Evolutionary conservation across 106 monocot genomes (phyloP), one percentile per base, ranked within the genome.

Genomic region (Apostasia shenzhenica): DNA sequence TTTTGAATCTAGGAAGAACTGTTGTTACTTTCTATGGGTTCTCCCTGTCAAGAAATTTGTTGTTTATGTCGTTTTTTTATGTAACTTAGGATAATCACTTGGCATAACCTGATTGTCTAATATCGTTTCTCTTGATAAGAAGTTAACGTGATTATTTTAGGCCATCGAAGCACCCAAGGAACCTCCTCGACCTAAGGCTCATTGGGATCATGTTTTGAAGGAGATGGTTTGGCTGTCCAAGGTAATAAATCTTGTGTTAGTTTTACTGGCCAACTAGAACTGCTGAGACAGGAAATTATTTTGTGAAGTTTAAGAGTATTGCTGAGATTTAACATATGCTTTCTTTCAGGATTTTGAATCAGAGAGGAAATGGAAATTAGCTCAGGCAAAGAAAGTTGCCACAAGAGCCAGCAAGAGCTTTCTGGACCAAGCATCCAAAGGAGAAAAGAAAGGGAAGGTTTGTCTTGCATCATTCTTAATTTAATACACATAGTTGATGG

Each of bases 171-270:
- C 71, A 54, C 72, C 92, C 7, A 92, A 58, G 54, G 97, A 97
- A 73, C 97, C 97, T 54, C 86, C 81, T 75, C 77, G 99, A 63
- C 81, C 87, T 12, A 99, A 90, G 51, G 61, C 85, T 66, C 99
- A 99, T 67, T 93, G 99, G 99, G 99, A 99, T 84, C 90, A 93
- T 82, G 93, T 99, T 66, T 66, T 99, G 44, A 93, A 90, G 67
- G 99, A 99, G 74, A 99, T 99, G 99, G 79, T 81, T 70, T 99
- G 99, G 99, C 50, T 99, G 12, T 87, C 99, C 52, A 99, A 99
- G 87, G 99, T 83, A 76, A 14, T n/a, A 8, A 42, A 62, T 13
- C 48, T 65, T n/a, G 48, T 65, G 26, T 3, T 26, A 8, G 48
- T 26, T 8, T 43, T 48, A 48, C 42, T 62, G 62, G 1, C 43